Percentiles rank a stretch among this genome's conserved stretches.
Evolutionary conservation across 2,329 filamentous ascomycete genomes (phyloP).

Genomic region (Talaromyces pinophilus): DNA sequence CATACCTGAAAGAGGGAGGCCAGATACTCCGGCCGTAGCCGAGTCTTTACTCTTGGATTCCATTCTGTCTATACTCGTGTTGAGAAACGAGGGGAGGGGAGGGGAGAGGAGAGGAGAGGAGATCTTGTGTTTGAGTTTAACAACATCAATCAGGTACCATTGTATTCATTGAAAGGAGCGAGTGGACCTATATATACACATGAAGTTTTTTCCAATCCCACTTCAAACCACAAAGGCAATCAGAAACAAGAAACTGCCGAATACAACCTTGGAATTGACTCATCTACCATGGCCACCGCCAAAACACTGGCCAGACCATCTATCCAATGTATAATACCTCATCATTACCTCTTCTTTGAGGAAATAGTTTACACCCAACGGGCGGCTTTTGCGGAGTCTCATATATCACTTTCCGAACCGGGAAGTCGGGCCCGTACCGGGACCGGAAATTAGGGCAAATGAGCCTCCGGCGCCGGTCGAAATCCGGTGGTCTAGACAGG

Average conservation of each 20-base stretch:
- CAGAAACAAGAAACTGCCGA: background rate
- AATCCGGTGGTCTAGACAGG: slow-evolving; percentile 4
- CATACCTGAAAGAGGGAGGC: slow-evolving; percentile 25
- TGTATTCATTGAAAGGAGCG: background rate
- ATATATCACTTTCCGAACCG: slow-evolving; percentile 13
- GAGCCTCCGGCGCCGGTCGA: slow-evolving; percentile 6
- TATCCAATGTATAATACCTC: slow-evolving; percentile 4
- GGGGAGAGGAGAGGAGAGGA: background rate
- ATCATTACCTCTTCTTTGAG: background rate
- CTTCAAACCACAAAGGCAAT: background rate
- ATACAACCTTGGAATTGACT: background rate
- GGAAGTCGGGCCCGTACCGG: slow-evolving; percentile 12
- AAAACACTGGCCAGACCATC: background rate
- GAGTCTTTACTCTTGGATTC: background rate
- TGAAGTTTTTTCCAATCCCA: background rate
- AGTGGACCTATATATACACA: background rate
- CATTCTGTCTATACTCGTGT: background rate
- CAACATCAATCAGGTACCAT: background rate
- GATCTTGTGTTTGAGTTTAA: background rate
- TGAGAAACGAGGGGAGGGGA: background rate
- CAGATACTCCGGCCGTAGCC: background rate
- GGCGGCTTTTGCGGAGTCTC: background rate
- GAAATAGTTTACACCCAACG: background rate
- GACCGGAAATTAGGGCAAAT: slow-evolving; percentile 13
- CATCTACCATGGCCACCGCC: background rate